Evolutionary conservation across 164 flowering plant species (phyloP).

Genomic region (Chloranthus sessilifolius): DNA sequence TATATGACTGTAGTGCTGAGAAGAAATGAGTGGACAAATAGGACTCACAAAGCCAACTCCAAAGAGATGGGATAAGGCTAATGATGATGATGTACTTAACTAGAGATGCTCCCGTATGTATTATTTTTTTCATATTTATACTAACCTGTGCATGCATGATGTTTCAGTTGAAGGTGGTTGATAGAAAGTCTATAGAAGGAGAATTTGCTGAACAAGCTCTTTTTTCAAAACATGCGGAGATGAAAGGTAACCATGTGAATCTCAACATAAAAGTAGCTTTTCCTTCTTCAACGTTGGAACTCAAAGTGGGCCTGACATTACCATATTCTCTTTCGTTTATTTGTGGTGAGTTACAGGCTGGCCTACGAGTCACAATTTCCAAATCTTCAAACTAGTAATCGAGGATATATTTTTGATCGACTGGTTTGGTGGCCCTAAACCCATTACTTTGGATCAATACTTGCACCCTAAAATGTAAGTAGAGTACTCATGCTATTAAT

Average conservation of each 20-base stretch:
- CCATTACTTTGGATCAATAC: conserved; percentile 70
- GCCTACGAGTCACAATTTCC: conserved; percentile 80
- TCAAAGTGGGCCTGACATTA: too few species aligned
- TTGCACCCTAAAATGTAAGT: conserved; percentile 58
- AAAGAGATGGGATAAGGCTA: too few species aligned
- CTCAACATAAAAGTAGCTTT: not conserved
- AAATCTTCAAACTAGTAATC: conserved; percentile 67
- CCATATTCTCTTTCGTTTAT: not conserved
- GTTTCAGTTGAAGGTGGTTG: conserved; percentile 50
- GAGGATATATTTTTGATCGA: conserved; percentile 73
- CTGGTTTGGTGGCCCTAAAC: conserved; percentile 87
- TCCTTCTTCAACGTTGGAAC: too few species aligned
- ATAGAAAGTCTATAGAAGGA: conserved; percentile 48
- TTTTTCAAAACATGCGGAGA: conserved; percentile 91
- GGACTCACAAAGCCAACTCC: too few species aligned
- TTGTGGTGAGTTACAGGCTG: conserved; percentile 47
- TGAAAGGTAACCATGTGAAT: conserved; percentile 51
- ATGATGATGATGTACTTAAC: too few species aligned
- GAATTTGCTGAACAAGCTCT: conserved; percentile 56
- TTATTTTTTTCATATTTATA: too few species aligned
- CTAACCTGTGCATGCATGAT: not conserved
- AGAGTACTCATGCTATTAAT: too few species aligned
- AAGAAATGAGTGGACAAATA: too few species aligned
- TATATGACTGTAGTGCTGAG: too few species aligned
- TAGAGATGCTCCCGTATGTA: too few species aligned